Percentiles rank a stretch among this genome's conserved stretches.
phyloP scores from a whole-genome alignment of 257 asterid genomes.

The Mitragyna speciosa region DNA sequence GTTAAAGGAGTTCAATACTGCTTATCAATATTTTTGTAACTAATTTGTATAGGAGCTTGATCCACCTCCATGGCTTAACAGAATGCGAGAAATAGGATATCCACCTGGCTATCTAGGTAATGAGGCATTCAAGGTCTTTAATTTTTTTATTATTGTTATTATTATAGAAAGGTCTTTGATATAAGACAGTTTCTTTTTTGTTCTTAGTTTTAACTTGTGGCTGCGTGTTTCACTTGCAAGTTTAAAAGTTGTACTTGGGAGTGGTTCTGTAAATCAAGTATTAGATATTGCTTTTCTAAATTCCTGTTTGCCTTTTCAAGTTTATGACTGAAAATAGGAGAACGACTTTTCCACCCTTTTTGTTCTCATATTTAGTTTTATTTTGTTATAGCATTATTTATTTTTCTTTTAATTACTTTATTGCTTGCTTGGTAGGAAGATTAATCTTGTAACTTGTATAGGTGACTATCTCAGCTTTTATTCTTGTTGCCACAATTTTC shows the following conservation, averaged over 20 bases:
- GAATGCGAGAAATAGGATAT: conserved; percentile 97
- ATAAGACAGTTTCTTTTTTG: not conserved
- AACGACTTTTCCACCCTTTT: conserved; percentile 2
- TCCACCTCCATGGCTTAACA: conserved; percentile 99
- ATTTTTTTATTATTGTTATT: not conserved
- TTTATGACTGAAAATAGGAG: not conserved
- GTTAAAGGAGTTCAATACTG: not conserved
- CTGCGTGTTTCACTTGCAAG: not conserved
- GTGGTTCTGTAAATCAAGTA: too few relatives aligned
- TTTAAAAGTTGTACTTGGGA: not conserved
- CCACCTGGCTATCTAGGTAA: conserved; percentile 97
- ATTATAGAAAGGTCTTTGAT: not conserved
- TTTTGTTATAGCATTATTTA: not conserved
- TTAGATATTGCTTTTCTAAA: not conserved
- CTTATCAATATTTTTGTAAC: not conserved
- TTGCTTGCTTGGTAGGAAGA: not conserved
- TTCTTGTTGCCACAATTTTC: not conserved
- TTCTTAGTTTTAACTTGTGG: not conserved
- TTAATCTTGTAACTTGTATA: not conserved
- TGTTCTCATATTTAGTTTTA: conserved; percentile 1
- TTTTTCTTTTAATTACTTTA: not conserved
- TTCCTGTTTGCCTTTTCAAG: not conserved
- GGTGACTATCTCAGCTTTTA: not conserved
- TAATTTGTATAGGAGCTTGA: conserved; percentile 63
- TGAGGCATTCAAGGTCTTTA: not conserved